Conservation (phyloP, 306 rosid species). For the Vachellia collinsii region DNA sequence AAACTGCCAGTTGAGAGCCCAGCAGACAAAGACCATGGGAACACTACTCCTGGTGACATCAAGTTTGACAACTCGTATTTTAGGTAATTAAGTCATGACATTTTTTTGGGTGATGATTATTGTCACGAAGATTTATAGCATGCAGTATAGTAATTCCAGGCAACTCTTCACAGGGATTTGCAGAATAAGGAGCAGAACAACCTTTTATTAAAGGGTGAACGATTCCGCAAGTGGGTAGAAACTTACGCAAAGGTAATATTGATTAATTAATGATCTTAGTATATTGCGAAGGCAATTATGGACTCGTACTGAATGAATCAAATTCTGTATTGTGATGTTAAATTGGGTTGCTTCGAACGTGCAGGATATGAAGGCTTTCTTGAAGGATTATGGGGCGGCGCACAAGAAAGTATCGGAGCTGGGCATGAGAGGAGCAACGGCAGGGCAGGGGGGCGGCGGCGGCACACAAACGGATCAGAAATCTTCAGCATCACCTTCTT, state of each 20-base stretch:
- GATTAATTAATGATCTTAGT: too few species aligned
- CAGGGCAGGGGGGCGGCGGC: not conserved
- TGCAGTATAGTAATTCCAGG: not conserved
- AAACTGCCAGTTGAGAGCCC: not conserved
- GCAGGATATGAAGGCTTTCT: not conserved
- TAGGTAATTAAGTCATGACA: slow-evolving; percentile 36
- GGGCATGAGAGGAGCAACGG: slow-evolving; percentile 41
- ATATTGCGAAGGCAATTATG: slow-evolving; percentile 55
- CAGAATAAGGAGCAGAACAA: not conserved
- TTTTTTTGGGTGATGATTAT: not conserved
- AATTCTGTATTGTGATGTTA: not conserved
- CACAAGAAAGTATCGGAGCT: slow-evolving; percentile 86
- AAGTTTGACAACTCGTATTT: slow-evolving; percentile 81
- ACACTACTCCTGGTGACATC: not conserved
- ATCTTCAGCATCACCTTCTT: not conserved
- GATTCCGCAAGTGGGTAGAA: slow-evolving; percentile 50
- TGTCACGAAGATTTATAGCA: not conserved
- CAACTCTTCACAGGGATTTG: slow-evolving; percentile 53
- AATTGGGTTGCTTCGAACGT: not conserved
- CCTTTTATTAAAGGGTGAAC: slow-evolving; percentile 49
- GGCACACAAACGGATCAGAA: not conserved
- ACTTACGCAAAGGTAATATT: too few species aligned
- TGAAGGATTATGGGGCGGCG: slow-evolving; percentile 60
- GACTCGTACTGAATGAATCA: not conserved
- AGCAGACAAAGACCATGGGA: too few species aligned